A percentile compares a stretch with the other conserved stretches of the same genome.
Evolutionary conservation across 345 rosid species (phyloP).

Genomic region (Hibiscus trionum): DNA sequence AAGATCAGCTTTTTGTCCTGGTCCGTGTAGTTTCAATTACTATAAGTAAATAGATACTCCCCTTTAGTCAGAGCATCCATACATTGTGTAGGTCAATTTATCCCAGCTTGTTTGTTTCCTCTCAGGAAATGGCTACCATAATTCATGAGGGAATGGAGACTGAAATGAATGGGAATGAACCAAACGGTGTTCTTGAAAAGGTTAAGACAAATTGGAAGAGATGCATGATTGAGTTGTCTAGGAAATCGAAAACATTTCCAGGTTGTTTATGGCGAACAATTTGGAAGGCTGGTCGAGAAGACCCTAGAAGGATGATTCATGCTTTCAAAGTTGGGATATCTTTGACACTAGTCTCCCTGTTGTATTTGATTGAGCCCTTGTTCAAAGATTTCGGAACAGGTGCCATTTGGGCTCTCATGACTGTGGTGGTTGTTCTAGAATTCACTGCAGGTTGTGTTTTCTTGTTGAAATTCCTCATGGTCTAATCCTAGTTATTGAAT

Average conservation of each 20-base stretch:
- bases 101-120: neutral
- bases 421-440: neutral
- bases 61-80: neutral
- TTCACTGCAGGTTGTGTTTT: conserved; percentile 34
- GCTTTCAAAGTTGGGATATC: conserved; percentile 70
- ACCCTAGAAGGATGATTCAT: conserved; percentile 67
- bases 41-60: neutral
- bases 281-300: conserved; percentile 56
- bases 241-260: neutral
- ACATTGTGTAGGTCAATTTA: neutral
- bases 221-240: neutral
- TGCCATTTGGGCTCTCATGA: conserved; percentile 29
- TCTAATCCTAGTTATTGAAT: neutral
- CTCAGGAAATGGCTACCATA: conserved; percentile 20
- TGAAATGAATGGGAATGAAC: conserved; percentile 7
- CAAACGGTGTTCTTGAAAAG: neutral
- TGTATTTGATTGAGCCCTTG: conserved; percentile 57
- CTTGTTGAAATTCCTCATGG: neutral
- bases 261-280: conserved; percentile 21
- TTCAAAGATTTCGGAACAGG: conserved; percentile 47
- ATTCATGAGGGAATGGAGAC: conserved; percentile 31
- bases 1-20: neutral
- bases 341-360: conserved; percentile 56
- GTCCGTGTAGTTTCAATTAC: neutral
- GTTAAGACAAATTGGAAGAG: conserved; percentile 20